Base-by-base conservation (phyloP, 2,329 filamentous ascomycete species). In the Xylaria hypoxylon region DNA sequence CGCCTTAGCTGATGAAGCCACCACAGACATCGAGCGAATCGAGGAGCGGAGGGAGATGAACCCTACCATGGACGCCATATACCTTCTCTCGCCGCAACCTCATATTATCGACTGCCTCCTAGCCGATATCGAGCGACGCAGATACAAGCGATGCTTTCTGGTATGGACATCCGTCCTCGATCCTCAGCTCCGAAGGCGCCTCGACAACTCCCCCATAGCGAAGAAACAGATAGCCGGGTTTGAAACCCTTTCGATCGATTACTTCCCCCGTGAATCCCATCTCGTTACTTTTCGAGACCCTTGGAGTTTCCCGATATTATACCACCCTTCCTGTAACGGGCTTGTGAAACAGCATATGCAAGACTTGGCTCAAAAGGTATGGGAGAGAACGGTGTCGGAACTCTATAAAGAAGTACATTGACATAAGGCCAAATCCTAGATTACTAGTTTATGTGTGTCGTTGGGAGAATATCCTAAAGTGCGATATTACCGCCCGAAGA, bases 401-500 rank as follows among this genome's bases (percentile, higher is more conserved):
- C 13, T 26, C 47, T 33, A 44, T 51, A 6, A 6, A 51, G 48
- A 42, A 38, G 22, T 26, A 11, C 56, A 48, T 68, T 74, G 42
- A 75, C 70, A 33, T 40, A 26, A 42, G 35, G 8, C 48, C 17
- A n/a, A 55, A 57, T 66, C 17, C 24, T 69, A 94, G 92, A 90
- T 96, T 70, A 92, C 93, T 3, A 91, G 93, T 33, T 85, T 97
- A 31, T 99, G 96, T 77, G 93, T 97, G 45, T 90, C 93, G 0
- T 81, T 98, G n/a, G 94, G 94, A 70, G 96, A 99, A 79, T 95
- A 96, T 75, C 96, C 96, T 6, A 91, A 92, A 71, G 92, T 99
- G 67, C 90, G 96, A 75, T 99, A 97, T 81, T 97, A 96, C 79
- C 87, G 88, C 70, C 94, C 95, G 0, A 86, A 79, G 64, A 87